These are phyloP conservation scores for Fusarium agapanthi DNA, from an alignment of 2,329 filamentous ascomycete species.

Conservation along the genomic window DNA sequence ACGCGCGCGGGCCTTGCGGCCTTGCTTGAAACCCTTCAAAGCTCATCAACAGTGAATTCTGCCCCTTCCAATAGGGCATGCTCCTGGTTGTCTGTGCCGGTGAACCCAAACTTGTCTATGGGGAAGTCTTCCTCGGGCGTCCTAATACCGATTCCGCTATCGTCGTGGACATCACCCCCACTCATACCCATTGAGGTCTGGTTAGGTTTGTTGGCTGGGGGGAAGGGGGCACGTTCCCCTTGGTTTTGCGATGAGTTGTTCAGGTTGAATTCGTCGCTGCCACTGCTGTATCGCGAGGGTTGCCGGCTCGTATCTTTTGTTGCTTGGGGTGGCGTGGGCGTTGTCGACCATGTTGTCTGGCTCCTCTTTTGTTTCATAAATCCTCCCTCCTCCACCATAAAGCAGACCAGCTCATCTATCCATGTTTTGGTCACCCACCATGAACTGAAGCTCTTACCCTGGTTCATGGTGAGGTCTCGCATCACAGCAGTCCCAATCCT, in stretches of 20 bases:
- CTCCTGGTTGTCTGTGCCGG: constrained; percentile 48
- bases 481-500: constrained; percentile 79
- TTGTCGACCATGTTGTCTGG: constrained; percentile 40
- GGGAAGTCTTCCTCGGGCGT: constrained; percentile 72
- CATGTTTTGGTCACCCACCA: constrained; percentile 98
- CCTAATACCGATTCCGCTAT: constrained; percentile 78
- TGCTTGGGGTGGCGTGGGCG: constrained; percentile 46
- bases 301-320: constrained; percentile 49
- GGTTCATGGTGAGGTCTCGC: constrained; percentile 81
- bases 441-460: constrained; percentile 83
- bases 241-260: constrained; percentile 58
- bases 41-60: constrained; percentile 40
- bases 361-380: constrained; percentile 73
- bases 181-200: constrained; percentile 50
- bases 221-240: constrained; percentile 60
- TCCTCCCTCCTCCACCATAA: constrained; percentile 88
- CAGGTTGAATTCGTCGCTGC: constrained; percentile 56
- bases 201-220: constrained; percentile 52
- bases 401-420: constrained; percentile 92
- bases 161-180: constrained; percentile 66
- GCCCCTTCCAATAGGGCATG: constrained; percentile 46
- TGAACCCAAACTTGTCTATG: constrained; percentile 66
- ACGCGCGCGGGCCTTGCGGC: neutral
- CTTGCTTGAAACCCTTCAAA: constrained; percentile 21
- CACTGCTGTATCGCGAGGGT: constrained; percentile 54